These are phyloP conservation scores for Fraxinus xanthoxyloides DNA, from an alignment of 305 asterid genomes.

Conservation along the genomic window DNA sequence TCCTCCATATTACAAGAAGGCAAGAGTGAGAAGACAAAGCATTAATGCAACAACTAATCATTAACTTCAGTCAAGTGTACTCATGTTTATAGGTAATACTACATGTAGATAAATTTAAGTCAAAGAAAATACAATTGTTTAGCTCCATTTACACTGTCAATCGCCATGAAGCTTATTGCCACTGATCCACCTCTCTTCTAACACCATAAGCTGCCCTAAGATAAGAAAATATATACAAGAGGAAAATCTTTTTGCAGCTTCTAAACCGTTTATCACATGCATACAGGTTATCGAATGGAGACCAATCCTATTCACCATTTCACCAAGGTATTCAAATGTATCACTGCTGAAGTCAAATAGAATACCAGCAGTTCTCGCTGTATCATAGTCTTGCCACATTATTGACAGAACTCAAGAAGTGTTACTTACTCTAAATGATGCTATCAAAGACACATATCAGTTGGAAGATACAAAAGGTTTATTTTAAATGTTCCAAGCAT, in stretches of 20 bases:
- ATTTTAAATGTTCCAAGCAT: background rate
- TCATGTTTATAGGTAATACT: background rate
- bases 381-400: background rate
- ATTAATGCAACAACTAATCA: background rate
- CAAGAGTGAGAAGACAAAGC: background rate
- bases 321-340: background rate
- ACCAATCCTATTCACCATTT: background rate
- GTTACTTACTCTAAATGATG: background rate
- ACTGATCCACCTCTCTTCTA: background rate
- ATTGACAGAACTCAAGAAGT: background rate
- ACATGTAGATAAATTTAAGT: background rate
- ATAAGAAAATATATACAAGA: background rate
- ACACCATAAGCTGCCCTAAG: background rate
- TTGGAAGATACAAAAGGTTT: background rate
- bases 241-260: background rate
- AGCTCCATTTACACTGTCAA: background rate
- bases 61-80: background rate
- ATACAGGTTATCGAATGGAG: background rate
- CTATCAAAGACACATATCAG: background rate
- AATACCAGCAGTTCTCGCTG: background rate
- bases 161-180: background rate
- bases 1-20: background rate
- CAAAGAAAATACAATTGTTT: background rate
- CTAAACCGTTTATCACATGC: background rate
- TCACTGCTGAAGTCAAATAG: background rate